phyloP scores from a whole-genome alignment of 108 stramenopile genomes.

The Nitzschia sp. region DNA sequence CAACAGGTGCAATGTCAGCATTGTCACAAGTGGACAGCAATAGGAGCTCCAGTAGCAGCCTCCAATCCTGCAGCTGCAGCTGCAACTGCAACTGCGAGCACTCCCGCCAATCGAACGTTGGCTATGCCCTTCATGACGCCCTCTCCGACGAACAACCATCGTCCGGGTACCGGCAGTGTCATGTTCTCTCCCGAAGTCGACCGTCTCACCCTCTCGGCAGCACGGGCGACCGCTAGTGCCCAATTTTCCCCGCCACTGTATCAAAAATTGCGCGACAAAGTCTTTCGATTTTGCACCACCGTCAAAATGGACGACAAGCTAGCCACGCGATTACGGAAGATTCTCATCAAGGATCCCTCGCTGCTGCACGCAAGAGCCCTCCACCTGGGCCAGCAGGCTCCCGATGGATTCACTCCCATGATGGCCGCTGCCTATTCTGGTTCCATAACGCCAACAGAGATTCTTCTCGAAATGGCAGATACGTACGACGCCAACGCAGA shows the following conservation, averaged over 20 bases:
- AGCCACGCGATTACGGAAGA: conserved; percentile 32
- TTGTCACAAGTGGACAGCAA: conserved; percentile 22
- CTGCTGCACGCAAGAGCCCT: conserved; percentile 43
- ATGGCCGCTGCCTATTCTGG: conserved; percentile 58
- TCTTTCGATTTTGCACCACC: conserved; percentile 42
- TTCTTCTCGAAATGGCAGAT: conserved; percentile 28
- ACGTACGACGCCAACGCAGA: not conserved
- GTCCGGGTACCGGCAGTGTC: not conserved
- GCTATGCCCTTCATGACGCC: conserved; percentile 2
- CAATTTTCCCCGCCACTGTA: conserved; percentile 22
- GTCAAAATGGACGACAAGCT: conserved; percentile 39
- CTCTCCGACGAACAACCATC: not conserved
- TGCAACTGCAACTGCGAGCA: not conserved
- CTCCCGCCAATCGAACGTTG: conserved; percentile 4
- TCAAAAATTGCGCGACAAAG: conserved; percentile 29
- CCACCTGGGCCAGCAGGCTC: conserved; percentile 44
- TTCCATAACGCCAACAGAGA: conserved; percentile 26
- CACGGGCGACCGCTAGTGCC: conserved; percentile 24
- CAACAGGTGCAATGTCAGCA: conserved; percentile 27
- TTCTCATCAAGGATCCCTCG: conserved; percentile 36
- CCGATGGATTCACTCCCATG: conserved; percentile 80
- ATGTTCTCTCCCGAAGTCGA: not conserved
- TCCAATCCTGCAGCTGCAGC: not conserved
- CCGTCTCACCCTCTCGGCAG: conserved; percentile 29
- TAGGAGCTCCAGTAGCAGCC: not conserved